Evolutionary conservation across 768 basidiomycete species (phyloP), one percentile per base, ranked within the genome.

Genomic region (Clitopilus passeckerianus): DNA sequence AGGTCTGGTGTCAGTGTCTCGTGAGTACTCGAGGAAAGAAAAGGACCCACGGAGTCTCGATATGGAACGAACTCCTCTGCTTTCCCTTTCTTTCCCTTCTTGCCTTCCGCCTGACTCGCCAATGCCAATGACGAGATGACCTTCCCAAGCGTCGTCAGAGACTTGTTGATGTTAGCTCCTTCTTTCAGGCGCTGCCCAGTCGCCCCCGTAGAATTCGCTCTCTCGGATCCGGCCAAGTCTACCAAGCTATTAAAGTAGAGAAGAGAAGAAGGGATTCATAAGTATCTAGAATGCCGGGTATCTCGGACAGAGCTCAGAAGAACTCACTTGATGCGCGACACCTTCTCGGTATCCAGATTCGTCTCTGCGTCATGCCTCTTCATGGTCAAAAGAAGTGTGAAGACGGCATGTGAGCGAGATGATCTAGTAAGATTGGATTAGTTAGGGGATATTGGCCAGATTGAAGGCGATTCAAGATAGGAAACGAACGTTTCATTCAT

Each of bases 121-220:
- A 82, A 74, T 5, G 93, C 93, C 20, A 99, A 86, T 1, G 91
- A 80, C 20, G 96, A 91, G 61, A 99, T 99, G 73, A 99, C 97
- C 72, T 98, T 97, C 7, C 96, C 96, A 14, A 99, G 86, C 1
- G 96, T 98, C 2, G 97, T 99, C 34, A 99, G 82, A 1, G 94
- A 96, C 75, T 97, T 98, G 75, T 98, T 99, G 79, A 98, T 98
- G 73, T 98, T 95, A 37, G 94, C 95, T 58, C 96, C 96, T 77
- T 98, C 96, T 75, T 98, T 98, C 60, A 99, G 78, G 53, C 95
- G 86, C 67, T 93, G 89, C 1, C 96, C 96, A 0, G 97, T 98
- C 33, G 97, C 97, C 37, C 97, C 97, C 10, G 97, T 98, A 10
- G 95, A 95, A 66, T 97, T 97, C 16, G 97, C 97, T 63, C 96